Evolutionary conservation across 225 moss, liverwort and hornwort genomes (phyloP).

Genomic region (Takakia lepidozioides): DNA sequence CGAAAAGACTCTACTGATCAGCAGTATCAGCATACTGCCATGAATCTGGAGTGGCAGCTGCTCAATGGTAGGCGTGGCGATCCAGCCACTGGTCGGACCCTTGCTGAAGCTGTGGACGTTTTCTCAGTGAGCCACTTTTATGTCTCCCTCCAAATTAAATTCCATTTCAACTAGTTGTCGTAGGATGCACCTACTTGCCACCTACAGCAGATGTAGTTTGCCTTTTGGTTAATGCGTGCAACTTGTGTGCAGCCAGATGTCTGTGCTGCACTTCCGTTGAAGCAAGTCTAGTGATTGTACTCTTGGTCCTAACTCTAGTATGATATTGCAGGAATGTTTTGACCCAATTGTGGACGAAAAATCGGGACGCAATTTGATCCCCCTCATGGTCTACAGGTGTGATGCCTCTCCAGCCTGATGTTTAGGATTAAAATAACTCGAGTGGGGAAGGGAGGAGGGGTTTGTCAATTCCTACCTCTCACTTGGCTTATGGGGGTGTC

Average conservation of each 20-base stretch:
- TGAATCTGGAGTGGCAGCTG: slow-evolving; percentile 67
- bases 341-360: slow-evolving; percentile 72
- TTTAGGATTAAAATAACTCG: too few species aligned
- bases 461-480: too few species aligned
- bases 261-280: too few species aligned
- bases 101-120: slow-evolving; percentile 66
- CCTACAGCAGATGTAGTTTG: background rate
- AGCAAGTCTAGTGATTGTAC: too few species aligned
- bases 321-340: slow-evolving; percentile 49
- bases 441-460: too few species aligned
- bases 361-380: slow-evolving; percentile 72
- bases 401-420: background rate
- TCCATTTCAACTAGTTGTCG: background rate
- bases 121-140: slow-evolving; percentile 41
- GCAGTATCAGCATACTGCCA: slow-evolving; percentile 26
- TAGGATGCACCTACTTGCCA: background rate
- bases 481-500: too few species aligned
- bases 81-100: slow-evolving; percentile 54
- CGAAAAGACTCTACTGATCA: slow-evolving; percentile 31
- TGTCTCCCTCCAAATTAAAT: slow-evolving; percentile 3
- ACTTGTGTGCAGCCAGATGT: background rate
- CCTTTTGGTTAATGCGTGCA: background rate
- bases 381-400: slow-evolving; percentile 82
- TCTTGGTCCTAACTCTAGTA: too few species aligned
- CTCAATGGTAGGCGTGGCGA: slow-evolving; percentile 57